A percentile compares a stretch with the other conserved stretches of the same genome.
Conservation (phyloP, 192 early-diverging fungal species). For the Umbelopsis vinacea region DNA sequence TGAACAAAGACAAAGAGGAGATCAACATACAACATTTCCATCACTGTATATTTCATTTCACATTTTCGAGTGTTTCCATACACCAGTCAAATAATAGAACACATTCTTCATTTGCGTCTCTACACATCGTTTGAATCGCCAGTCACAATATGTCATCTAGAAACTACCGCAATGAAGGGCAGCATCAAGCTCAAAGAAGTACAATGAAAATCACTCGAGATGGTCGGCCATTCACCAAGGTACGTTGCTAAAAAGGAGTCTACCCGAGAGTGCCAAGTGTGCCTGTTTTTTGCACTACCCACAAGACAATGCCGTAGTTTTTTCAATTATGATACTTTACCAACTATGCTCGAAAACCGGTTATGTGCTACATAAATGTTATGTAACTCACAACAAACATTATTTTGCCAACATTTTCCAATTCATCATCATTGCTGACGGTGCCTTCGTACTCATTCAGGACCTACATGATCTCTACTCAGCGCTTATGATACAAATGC, state of each 20-base stretch:
- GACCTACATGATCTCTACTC: slow-evolving; percentile 60
- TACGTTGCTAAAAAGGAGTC: slow-evolving; percentile 28
- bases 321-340: slow-evolving; percentile 6
- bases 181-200: slow-evolving; percentile 1
- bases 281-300: neutral
- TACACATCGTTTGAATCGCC: neutral
- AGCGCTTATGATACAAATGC: slow-evolving; percentile 53
- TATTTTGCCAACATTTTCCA: neutral
- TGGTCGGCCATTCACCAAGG: slow-evolving; percentile 62
- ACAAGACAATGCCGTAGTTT: neutral
- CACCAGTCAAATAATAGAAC: neutral
- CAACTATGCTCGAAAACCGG: slow-evolving; percentile 14
- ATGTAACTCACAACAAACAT: slow-evolving; percentile 1
- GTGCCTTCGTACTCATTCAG: slow-evolving; percentile 28
- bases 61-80: slow-evolving; percentile 1
- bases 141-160: neutral
- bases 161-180: neutral
- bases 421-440: neutral
- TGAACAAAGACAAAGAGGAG: neutral
- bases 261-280: neutral
- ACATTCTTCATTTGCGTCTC: neutral
- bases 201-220: slow-evolving; percentile 57
- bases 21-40: neutral
- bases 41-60: neutral
- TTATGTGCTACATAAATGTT: neutral